Conservation (phyloP, 495 filamentous ascomycete species). For the Xylaria flabelliformis region DNA sequence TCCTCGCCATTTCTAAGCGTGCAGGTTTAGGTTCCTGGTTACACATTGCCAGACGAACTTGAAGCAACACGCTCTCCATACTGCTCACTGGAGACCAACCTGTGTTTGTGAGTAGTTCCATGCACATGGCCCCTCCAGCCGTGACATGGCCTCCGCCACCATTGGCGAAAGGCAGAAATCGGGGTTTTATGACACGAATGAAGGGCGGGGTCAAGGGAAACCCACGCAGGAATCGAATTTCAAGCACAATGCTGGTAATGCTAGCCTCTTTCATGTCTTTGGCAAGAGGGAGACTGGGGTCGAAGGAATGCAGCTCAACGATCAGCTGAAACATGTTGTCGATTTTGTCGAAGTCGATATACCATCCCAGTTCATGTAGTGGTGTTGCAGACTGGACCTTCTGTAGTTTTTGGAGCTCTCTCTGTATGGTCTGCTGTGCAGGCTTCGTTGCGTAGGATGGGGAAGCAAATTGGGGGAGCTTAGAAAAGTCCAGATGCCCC, state of each 20-base stretch:
- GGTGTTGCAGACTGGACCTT: slow-evolving; percentile 67
- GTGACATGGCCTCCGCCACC: slow-evolving; percentile 93
- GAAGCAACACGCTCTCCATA: slow-evolving; percentile 82
- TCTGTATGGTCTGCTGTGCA: slow-evolving; percentile 68
- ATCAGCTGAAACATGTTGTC: slow-evolving; percentile 91
- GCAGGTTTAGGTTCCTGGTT: slow-evolving; percentile 74
- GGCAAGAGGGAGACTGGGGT: slow-evolving; percentile 69
- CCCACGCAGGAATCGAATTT: slow-evolving; percentile 76
- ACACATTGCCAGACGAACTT: slow-evolving; percentile 81
- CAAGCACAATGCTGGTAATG: slow-evolving; percentile 73
- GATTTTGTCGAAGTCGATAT: slow-evolving; percentile 64
- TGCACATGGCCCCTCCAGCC: slow-evolving; percentile 85
- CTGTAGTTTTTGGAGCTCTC: slow-evolving; percentile 65
- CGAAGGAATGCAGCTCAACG: slow-evolving; percentile 87
- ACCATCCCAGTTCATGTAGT: slow-evolving; percentile 82
- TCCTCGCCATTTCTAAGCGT: slow-evolving; percentile 55
- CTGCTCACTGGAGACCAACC: slow-evolving; percentile 78
- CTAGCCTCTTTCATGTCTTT: slow-evolving; percentile 70
- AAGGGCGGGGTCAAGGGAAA: slow-evolving; percentile 86
- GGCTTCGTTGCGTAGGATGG: slow-evolving; percentile 72
- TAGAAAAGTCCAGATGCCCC: slow-evolving; percentile 61
- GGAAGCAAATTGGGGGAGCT: slow-evolving; percentile 62
- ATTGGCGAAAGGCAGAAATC: slow-evolving; percentile 70
- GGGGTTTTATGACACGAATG: slow-evolving; percentile 81
- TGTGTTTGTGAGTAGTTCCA: slow-evolving; percentile 85